phyloP scores from a whole-genome alignment of 139 green algal genomes.

The Chlorella vulgaris region DNA sequence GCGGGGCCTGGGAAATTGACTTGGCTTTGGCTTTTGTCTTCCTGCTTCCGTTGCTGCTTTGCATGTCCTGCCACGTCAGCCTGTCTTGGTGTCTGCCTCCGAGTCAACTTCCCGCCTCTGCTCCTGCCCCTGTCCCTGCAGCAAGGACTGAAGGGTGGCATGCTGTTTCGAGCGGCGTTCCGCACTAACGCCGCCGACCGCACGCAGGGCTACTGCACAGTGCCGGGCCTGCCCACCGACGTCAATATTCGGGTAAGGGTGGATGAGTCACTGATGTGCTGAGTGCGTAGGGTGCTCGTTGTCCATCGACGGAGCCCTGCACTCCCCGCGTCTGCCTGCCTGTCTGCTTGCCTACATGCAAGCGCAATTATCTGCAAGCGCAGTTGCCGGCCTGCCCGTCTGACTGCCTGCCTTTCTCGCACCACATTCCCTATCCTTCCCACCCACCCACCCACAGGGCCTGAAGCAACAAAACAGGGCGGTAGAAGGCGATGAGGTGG shows the following conservation, averaged over 20 bases:
- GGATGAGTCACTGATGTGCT: background rate
- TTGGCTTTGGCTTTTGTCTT: background rate
- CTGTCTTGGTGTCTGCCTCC: too few relatives aligned
- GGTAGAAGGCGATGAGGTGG: conserved; percentile 88
- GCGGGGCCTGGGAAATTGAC: background rate
- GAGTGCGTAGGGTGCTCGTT: background rate
- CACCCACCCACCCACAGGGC: conserved; percentile 26
- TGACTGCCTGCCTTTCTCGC: too few relatives aligned
- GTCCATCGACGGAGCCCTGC: too few relatives aligned
- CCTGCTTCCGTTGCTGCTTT: too few relatives aligned
- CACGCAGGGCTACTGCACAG: conserved; percentile 63
- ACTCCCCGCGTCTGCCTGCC: too few relatives aligned
- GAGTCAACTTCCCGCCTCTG: background rate
- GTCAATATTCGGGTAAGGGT: conserved; percentile 60
- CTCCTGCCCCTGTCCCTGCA: background rate
- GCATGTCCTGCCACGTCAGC: too few relatives aligned
- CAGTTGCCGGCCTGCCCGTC: background rate
- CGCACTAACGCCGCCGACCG: conserved; percentile 45
- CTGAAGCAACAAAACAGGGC: conserved; percentile 62
- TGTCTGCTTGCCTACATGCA: too few relatives aligned
- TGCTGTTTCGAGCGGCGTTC: conserved; percentile 34
- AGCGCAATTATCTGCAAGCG: too few relatives aligned
- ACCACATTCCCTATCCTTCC: background rate
- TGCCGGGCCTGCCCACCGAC: conserved; percentile 71
- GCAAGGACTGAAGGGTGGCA: conserved; percentile 43